phyloP scores from a whole-genome alignment of 1,284 basidiomycete genomes.

The Ceratobasidium sp. region DNA sequence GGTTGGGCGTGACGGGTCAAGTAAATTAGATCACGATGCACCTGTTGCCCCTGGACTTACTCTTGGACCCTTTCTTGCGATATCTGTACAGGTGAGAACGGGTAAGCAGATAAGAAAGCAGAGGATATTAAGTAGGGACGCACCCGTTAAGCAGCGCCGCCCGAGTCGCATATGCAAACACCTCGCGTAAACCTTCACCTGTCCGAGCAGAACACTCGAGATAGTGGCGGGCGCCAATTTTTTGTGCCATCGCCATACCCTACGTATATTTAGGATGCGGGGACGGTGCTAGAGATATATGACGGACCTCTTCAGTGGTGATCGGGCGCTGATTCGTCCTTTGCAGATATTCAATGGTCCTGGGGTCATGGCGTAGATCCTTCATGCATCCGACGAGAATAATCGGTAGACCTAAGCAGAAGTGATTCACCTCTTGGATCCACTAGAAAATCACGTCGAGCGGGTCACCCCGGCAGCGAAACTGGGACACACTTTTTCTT shows the following conservation, averaged over 20 bases:
- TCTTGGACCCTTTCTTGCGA: too few relatives aligned
- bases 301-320: constrained; percentile 75
- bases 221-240: constrained; percentile 66
- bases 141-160: too few relatives aligned
- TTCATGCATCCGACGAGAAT: constrained; percentile 95
- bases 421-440: constrained; percentile 95
- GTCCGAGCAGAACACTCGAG: too few relatives aligned
- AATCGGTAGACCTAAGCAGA: constrained; percentile 88
- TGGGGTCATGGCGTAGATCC: constrained; percentile 83
- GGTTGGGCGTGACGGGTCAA: too few relatives aligned
- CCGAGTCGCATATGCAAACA: too few relatives aligned
- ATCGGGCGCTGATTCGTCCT: constrained; percentile 87
- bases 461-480: constrained; percentile 14
- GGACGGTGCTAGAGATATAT: background rate
- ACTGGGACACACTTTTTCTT: constrained; percentile 82
- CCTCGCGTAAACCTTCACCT: too few relatives aligned
- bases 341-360: constrained; percentile 83
- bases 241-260: constrained; percentile 88
- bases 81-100: too few relatives aligned
- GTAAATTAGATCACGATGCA: too few relatives aligned
- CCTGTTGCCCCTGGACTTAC: too few relatives aligned
- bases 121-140: constrained; percentile 2
- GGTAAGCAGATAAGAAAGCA: too few relatives aligned
- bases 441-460: constrained; percentile 65
- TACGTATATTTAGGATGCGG: constrained; percentile 54